Percentiles rank a stretch among this genome's conserved stretches.
These are phyloP conservation scores for Cordyceps militaris DNA, from an alignment of 2,329 filamentous ascomycete species.

Conservation along the genomic window DNA sequence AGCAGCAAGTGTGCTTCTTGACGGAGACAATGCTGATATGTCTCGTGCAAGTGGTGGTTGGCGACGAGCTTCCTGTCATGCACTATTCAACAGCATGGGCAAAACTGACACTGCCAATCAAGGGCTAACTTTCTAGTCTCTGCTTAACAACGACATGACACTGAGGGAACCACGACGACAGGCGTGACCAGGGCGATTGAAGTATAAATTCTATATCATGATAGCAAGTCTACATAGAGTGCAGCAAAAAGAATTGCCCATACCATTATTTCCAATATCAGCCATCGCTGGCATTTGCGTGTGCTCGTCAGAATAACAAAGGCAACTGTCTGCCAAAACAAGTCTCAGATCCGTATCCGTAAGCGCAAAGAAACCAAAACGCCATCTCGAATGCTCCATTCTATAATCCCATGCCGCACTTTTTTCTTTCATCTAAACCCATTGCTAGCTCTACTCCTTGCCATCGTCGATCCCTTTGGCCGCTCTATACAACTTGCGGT, in stretches of 20 bases:
- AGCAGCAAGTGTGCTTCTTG: not conserved
- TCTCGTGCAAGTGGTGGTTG: not conserved
- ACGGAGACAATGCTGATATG: not conserved
- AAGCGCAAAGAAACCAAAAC: constrained; percentile 19
- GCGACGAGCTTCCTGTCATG: no score
- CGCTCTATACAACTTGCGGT: constrained; percentile 68
- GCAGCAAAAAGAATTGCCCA: no score
- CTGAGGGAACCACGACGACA: no score
- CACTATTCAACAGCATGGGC: no score
- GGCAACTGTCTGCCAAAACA: not conserved
- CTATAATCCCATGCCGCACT: constrained; percentile 5
- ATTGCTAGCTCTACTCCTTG: constrained; percentile 12
- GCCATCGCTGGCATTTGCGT: no score
- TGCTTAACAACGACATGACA: no score
- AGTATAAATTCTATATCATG: no score
- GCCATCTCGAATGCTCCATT: constrained; percentile 16
- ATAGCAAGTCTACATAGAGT: no score
- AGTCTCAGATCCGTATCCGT: not conserved
- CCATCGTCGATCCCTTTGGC: constrained; percentile 34
- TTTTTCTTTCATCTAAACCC: constrained; percentile 19
- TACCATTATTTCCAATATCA: no score
- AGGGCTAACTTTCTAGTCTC: no score
- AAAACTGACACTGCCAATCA: no score
- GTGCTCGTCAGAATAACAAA: not conserved
- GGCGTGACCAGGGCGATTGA: no score